phyloP scores from a whole-genome alignment of 208 protist species.

The Histomonas meleagridis region DNA sequence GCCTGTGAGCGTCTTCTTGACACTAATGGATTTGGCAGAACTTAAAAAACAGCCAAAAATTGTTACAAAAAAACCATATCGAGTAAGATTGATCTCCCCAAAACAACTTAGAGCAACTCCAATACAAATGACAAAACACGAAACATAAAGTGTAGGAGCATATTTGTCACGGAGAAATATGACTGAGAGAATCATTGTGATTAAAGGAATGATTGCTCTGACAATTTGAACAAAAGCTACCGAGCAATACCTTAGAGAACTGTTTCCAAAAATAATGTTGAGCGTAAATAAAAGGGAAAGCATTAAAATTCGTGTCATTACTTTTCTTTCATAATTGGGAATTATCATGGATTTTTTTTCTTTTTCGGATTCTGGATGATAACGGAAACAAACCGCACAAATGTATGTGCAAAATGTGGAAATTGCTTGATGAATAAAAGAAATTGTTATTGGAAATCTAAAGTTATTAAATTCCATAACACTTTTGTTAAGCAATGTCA shows the following conservation, averaged over 20 bases:
- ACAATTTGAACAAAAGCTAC: not conserved
- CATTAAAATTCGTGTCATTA: not conserved
- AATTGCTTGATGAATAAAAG: not conserved
- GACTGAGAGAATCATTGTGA: not conserved
- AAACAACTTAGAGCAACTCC: conserved; percentile 8
- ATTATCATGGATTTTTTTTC: no score
- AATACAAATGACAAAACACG: conserved; percentile 5
- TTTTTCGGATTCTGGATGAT: no score
- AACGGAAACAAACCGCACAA: no score
- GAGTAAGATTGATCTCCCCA: not conserved
- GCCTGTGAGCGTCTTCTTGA: not conserved
- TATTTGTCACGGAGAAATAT: not conserved
- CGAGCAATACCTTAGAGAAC: not conserved
- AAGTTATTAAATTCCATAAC: not conserved
- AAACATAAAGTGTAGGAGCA: not conserved
- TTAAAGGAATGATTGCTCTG: conserved; percentile 9
- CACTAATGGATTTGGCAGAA: not conserved
- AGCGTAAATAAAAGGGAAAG: conserved; percentile 17
- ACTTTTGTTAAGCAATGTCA: not conserved
- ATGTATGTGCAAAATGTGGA: not conserved
- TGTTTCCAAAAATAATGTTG: conserved; percentile 1
- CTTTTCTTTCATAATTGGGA: not conserved
- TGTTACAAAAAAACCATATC: not conserved
- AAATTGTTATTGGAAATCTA: not conserved
- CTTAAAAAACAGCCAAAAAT: not conserved